Conservation (phyloP, 2,329 filamentous ascomycete species). For the Aspergillus persii region DNA sequence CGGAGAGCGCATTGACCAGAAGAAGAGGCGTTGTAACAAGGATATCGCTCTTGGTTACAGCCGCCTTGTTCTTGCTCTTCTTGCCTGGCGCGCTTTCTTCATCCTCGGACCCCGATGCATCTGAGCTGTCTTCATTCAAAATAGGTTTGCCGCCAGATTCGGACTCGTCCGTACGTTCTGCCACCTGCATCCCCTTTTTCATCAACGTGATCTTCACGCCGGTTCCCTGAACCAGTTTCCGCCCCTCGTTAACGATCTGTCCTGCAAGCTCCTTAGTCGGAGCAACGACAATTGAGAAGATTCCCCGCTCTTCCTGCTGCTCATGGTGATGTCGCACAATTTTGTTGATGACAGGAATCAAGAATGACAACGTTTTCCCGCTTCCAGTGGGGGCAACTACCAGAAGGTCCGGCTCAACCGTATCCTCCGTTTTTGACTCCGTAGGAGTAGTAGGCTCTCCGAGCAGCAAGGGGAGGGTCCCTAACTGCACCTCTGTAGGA, state of each 20-base stretch:
- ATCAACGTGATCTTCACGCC: constrained; percentile 77
- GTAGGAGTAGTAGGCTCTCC: constrained; percentile 45
- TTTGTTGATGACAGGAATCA: constrained; percentile 80
- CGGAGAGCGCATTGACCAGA: constrained; percentile 70
- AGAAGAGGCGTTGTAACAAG: constrained; percentile 77
- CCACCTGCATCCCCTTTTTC: constrained; percentile 77
- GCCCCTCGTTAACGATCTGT: constrained; percentile 78
- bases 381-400: constrained; percentile 93
- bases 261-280: constrained; percentile 78
- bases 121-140: constrained; percentile 39
- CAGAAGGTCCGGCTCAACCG: constrained; percentile 66
- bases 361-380: constrained; percentile 90
- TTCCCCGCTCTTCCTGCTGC: constrained; percentile 54
- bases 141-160: constrained; percentile 40
- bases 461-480: constrained; percentile 75
- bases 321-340: constrained; percentile 58
- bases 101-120: constrained; percentile 39
- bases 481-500: constrained; percentile 93
- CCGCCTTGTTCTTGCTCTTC: constrained; percentile 36
- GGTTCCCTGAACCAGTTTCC: constrained; percentile 74
- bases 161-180: constrained; percentile 44
- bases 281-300: constrained; percentile 70
- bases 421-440: constrained; percentile 28
- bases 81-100: constrained; percentile 24
- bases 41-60: constrained; percentile 70